These are phyloP conservation scores for Gossypium thurberi DNA, from an alignment of 345 rosid genomes.

Conservation along the genomic window DNA sequence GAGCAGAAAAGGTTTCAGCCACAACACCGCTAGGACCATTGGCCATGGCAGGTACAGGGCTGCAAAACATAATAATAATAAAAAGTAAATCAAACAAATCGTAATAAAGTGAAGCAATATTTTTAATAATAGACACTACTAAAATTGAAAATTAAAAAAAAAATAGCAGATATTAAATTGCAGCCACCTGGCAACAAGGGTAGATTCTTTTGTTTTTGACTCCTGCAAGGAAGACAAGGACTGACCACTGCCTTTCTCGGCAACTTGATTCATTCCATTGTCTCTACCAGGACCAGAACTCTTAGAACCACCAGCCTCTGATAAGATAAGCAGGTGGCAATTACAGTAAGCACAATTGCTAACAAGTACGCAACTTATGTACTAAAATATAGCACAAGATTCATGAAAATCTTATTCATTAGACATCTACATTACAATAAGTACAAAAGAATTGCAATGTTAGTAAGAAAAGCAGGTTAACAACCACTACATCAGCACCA, in stretches of 20 bases:
- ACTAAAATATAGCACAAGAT: neutral
- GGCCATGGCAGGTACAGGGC: slow-evolving; percentile 35
- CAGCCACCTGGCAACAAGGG: slow-evolving; percentile 42
- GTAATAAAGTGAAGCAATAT: neutral
- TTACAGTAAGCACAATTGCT: slow-evolving; percentile 13
- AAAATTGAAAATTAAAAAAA: slow-evolving; percentile 9
- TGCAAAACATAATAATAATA: slow-evolving; percentile 25
- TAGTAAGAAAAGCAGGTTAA: neutral
- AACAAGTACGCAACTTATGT: slow-evolving; percentile 9
- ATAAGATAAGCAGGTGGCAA: slow-evolving; percentile 26
- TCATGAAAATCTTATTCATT: neutral
- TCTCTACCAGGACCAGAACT: slow-evolving; percentile 42
- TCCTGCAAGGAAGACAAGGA: slow-evolving; percentile 38
- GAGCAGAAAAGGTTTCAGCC: slow-evolving; percentile 32
- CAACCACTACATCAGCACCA: neutral
- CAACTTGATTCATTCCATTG: slow-evolving; percentile 43
- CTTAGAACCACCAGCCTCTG: slow-evolving; percentile 66
- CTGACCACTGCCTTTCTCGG: slow-evolving; percentile 42
- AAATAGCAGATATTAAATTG: neutral
- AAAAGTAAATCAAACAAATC: neutral
- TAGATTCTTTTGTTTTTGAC: slow-evolving; percentile 39
- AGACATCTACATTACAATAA: neutral
- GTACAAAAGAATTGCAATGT: neutral
- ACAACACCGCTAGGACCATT: slow-evolving; percentile 42
- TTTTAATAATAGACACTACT: neutral